Evolutionary conservation across 371 early-diverging fungal species (phyloP), one percentile per base, ranked within the genome.

Genomic region (Mortierella sp.): DNA sequence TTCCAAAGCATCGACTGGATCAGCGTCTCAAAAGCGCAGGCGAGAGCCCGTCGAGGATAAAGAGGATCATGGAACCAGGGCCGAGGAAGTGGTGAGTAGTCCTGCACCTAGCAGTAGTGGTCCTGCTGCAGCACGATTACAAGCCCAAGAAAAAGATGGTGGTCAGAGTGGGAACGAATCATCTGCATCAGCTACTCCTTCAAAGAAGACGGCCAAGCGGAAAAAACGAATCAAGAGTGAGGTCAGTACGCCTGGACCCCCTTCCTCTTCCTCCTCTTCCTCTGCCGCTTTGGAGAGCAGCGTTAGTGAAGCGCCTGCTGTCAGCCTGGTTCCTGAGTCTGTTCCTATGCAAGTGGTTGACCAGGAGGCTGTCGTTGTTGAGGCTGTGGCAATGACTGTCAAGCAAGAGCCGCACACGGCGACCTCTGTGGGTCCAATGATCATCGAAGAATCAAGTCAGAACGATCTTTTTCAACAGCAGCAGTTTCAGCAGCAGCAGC

Each of bases 21-120:
- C 59, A 26, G 70, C 79, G 2, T 66, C 80, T 19, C 73, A 73
- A 47, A 79, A 79, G 37, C 73, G 80, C 1, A 57, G 80, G 29
- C 80, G 73, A 7, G 66, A 79, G 30, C 64, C 66, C 29, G 55
- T 37, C 12, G 73, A 79, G 43, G 80, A 79, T 12, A 63, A 23
- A 0, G 66, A 73, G 18, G 80, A 72, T 7, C 67, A 69, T 37
- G 59, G 57, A 0, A 73, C 73, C 0, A 60, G 70, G 16, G 63
- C 47, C 0, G 80, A 70, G 11, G 50, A 46, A 7, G 23, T 46
- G 1, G n/a, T n/a, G 45, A 25, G 48, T 12, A 4, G 37, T 45
- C 25, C 61, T 14, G 19, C 19, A 28, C 37, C 9, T 37, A 9
- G 37, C 3, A 37, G 37, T 37, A 37, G 37, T 37, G 23, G 28